Conservation (phyloP, 345 rosid genomes). For the Eucalyptus guilfoylei region DNA sequence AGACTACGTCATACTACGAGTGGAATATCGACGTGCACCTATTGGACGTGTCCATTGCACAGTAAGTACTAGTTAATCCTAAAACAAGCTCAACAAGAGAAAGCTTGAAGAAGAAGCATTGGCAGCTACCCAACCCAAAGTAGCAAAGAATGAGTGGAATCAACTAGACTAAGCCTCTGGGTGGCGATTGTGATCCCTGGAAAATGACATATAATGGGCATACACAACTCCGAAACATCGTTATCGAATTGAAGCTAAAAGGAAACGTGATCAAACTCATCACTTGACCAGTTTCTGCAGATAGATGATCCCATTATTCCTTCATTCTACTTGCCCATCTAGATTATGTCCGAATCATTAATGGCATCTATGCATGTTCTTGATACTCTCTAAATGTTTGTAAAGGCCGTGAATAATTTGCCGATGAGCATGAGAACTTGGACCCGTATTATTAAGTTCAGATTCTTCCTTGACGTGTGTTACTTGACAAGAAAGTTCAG, state of each 20-base stretch:
- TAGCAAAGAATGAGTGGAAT: neutral
- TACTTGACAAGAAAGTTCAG: neutral
- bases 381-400: neutral
- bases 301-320: neutral
- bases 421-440: neutral
- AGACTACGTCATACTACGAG: neutral
- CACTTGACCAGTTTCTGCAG: neutral
- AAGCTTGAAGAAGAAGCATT: neutral
- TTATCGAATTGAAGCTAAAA: neutral
- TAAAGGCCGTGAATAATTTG: neutral
- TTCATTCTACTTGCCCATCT: neutral
- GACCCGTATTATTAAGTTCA: neutral
- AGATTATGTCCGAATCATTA: neutral
- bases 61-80: neutral
- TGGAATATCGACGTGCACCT: neutral
- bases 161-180: neutral
- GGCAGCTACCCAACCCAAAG: neutral
- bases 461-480: neutral
- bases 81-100: neutral
- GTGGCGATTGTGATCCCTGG: neutral
- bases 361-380: neutral
- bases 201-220: neutral
- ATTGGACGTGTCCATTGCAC: neutral
- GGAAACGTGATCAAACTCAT: neutral
- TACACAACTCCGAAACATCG: neutral